phyloP scores from a whole-genome alignment of 2,329 filamentous ascomycete species.

The Ceratocystis huliohia region DNA sequence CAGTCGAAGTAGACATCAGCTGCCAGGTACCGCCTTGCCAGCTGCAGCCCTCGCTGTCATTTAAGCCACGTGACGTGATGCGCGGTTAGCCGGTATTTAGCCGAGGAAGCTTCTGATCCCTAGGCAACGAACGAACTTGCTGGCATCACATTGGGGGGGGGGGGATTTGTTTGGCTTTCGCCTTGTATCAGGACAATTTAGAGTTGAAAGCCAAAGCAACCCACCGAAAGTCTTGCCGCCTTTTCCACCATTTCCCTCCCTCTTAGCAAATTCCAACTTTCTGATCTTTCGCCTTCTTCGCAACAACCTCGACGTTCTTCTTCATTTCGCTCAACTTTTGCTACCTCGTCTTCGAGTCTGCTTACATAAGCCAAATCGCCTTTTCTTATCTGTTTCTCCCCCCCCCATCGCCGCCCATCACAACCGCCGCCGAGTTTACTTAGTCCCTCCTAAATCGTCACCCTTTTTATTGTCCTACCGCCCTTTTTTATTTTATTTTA shows the following conservation, averaged over 20 bases:
- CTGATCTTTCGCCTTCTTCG: not conserved
- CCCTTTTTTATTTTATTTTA: not conserved
- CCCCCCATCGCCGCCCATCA: not conserved
- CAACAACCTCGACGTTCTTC: not conserved
- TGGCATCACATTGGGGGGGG: slow-evolving; percentile 1
- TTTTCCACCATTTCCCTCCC: not conserved
- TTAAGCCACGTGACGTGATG: not conserved
- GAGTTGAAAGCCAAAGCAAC: not conserved
- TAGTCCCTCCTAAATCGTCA: not conserved
- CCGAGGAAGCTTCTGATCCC: slow-evolving; percentile 13
- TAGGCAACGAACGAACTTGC: not conserved
- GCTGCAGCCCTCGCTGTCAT: not conserved
- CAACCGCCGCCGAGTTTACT: not conserved
- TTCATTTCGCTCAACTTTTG: not conserved
- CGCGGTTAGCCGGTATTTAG: not conserved
- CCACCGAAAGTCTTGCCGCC: not conserved
- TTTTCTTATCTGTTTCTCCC: not conserved
- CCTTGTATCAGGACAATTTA: too few species aligned
- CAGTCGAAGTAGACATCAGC: not conserved
- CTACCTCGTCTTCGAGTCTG: not conserved
- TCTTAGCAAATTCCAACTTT: not conserved
- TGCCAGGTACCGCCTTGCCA: not conserved
- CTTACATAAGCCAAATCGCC: not conserved
- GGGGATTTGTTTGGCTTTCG: not conserved
- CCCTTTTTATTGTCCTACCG: not conserved